Percentiles rank a stretch among this genome's conserved stretches.
These are phyloP conservation scores for Pythium phragmiticola DNA, from an alignment of 352 stramenopile species.

Conservation along the genomic window DNA sequence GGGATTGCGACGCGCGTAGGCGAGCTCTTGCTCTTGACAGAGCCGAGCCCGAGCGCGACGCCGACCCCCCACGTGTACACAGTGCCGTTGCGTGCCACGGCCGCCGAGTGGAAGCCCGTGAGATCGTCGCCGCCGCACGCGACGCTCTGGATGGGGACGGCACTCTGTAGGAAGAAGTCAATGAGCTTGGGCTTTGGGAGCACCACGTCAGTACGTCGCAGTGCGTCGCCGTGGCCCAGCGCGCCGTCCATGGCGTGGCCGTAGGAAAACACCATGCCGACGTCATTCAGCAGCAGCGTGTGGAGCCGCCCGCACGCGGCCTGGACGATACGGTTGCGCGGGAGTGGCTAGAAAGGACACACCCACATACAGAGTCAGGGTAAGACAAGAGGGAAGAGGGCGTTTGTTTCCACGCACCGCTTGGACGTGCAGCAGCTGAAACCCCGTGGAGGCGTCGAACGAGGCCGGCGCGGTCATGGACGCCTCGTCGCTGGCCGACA, in stretches of 20 bases:
- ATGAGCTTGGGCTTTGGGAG: conserved; percentile 39
- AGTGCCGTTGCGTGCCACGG: conserved; percentile 45
- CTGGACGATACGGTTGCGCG: conserved; percentile 58
- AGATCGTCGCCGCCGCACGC: conserved; percentile 56
- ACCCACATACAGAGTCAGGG: too few relatives aligned
- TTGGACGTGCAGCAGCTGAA: conserved; percentile 30
- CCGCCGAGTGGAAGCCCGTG: conserved; percentile 67
- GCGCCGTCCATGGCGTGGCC: conserved; percentile 52
- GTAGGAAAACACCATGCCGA: conserved; percentile 61
- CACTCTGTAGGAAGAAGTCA: conserved; percentile 52
- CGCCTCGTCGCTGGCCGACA: conserved; percentile 3
- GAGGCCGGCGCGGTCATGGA: background rate
- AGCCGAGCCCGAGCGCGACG: conserved; percentile 44
- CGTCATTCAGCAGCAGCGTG: conserved; percentile 61
- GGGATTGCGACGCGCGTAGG: conserved; percentile 33
- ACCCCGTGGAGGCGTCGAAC: conserved; percentile 3
- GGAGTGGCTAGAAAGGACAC: conserved; percentile 36
- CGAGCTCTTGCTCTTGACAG: conserved; percentile 34
- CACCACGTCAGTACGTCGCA: conserved; percentile 21
- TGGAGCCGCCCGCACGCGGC: conserved; percentile 59
- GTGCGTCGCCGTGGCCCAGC: conserved; percentile 34
- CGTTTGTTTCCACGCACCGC: conserved; percentile 29
- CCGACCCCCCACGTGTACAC: conserved; percentile 83
- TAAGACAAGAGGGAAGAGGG: background rate
- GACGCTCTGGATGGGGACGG: conserved; percentile 38